Base-by-base conservation (phyloP, 176 grass and related monocot species). In the Oryza brachyantha region DNA sequence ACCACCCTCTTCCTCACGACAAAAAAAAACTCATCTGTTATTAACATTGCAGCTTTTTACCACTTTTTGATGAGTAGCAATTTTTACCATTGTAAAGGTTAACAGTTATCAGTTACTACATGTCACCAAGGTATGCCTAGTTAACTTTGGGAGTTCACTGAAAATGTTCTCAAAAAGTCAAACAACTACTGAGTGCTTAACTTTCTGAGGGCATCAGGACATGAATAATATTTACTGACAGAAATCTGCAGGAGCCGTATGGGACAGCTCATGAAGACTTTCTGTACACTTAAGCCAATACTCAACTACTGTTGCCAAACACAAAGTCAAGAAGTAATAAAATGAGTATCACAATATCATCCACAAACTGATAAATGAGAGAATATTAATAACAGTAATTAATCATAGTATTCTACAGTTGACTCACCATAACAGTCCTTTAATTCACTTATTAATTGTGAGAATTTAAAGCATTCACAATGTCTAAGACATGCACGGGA, bases 41-140 rank as follows among this genome's bases (percentile, higher is more conserved):
- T 88, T 24, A 79, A 50, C 70, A 63, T 61, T 69, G 3, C 52
- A 75, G 39, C 40, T 14, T 75, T 69, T 75, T 11, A 32, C 32
- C 54, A 34, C 10, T 24, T 82, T 39, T 66, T 63, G 10, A 55
- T 29, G 13, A 69, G 12, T 68, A 72, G 36, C 67, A 73, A 19
- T 21, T 39, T 81, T 72, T 84, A 64, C 17, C 58, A 2, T 45
- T 83, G 12, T 50, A 88, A 60, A 32, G 39, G 50, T 74, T 21
- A 61, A 68, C 75, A 68, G 80, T 50, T 22, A 5, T 27, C 60
- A 45, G 61, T 75, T 75, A 41, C 52, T 57, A 41, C 19, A 9
- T 21, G 64, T 21, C 54, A 26, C n/a, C 45, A 61, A 13, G 37
- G 27, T 83, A 50, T 67, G 74, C 24, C 27, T 54, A 38, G 25